These are phyloP conservation scores for Kodamaea sp. DNA, from an alignment of 1,139 yeast genomes.

Conservation along the genomic window DNA sequence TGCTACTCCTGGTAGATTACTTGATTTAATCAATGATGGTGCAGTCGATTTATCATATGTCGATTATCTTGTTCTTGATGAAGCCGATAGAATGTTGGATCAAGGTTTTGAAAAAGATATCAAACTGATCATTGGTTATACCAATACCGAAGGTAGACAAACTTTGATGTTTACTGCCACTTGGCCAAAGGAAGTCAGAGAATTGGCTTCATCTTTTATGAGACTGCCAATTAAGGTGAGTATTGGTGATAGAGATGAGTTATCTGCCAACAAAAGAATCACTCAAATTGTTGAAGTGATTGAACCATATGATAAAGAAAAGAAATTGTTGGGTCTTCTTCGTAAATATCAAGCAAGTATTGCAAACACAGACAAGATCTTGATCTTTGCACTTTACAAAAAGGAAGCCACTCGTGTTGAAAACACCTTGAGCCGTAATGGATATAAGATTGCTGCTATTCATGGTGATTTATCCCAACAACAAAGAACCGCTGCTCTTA, in stretches of 20 bases:
- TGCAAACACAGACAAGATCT: slow-evolving; percentile 69
- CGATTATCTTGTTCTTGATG: slow-evolving; percentile 84
- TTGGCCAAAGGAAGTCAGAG: slow-evolving; percentile 91
- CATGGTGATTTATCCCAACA: slow-evolving; percentile 94
- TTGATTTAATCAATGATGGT: slow-evolving; percentile 89
- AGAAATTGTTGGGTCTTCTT: slow-evolving; percentile 65
- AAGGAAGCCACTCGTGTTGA: slow-evolving; percentile 95
- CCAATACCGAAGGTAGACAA: slow-evolving; percentile 53
- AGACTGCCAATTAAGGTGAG: slow-evolving; percentile 76
- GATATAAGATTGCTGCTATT: slow-evolving; percentile 83
- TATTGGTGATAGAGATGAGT: slow-evolving; percentile 91
- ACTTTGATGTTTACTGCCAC: slow-evolving; percentile 90
- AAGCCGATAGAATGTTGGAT: slow-evolving; percentile 98
- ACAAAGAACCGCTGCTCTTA: slow-evolving; percentile 86
- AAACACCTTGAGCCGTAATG: slow-evolving; percentile 64
- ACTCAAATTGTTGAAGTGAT: slow-evolving; percentile 91
- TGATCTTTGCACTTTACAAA: slow-evolving; percentile 91
- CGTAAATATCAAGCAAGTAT: slow-evolving; percentile 69
- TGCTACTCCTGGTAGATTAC: slow-evolving; percentile 95
- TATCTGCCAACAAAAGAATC: slow-evolving; percentile 89
- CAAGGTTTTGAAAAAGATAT: slow-evolving; percentile 95
- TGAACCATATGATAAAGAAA: slow-evolving; percentile 80
- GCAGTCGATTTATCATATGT: slow-evolving; percentile 66
- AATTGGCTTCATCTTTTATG: slow-evolving; percentile 87
- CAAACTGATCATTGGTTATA: slow-evolving; percentile 65